Base-by-base conservation (phyloP, 2,329 filamentous ascomycete species). In the Xylaria sp. region DNA sequence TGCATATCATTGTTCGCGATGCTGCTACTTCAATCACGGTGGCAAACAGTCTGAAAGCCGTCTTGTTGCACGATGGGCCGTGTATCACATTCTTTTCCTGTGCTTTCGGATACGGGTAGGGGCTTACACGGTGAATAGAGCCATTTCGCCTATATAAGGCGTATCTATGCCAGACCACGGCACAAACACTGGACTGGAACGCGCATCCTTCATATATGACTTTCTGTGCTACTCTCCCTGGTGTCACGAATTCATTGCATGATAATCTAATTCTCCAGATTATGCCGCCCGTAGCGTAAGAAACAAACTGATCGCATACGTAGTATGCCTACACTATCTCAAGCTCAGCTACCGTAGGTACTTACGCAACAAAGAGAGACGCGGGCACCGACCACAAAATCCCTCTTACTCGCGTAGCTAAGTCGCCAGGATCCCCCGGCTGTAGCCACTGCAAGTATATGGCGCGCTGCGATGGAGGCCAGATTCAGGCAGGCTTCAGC, bases 361-460 rank as follows among this genome's bases (percentile, higher is more conserved):
- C 28, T 31, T 31, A 58, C 4, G 33, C 47, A 55, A 60, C 49
- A 52, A 43, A 47, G 53, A 47, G 43, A 47, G 37, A 31, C 17
- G 2, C 4, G 31, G 17, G 51, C 54, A 45, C 28, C 19, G 9
- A 6, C 55, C 47, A 43, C 38, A 54, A 52, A 33, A n/a, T 23
- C 28, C 12, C 38, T 23, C 37, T 19, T 1, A 11, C 12, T n/a
- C 35, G 5, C 28, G 12, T 12, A 35, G 21, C 37, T 21, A 15
- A 21, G 40, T 14, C 14, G 15, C 45, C 31, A 38, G 53, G 53
- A 23, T 54, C n/a, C n/a, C n/a, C n/a, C n/a, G n/a, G n/a, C n/a
- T 31, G 6, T 31, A 9, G 45, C 15, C 15, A 12, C 40, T 33
- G 31, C 31, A 5, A 5, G 11, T 11, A 33, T 11, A 33, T 11